Percentiles rank a stretch among this genome's conserved stretches.
phyloP scores from a whole-genome alignment of 2,329 filamentous ascomycete genomes.

The Colletotrichum sp. region DNA sequence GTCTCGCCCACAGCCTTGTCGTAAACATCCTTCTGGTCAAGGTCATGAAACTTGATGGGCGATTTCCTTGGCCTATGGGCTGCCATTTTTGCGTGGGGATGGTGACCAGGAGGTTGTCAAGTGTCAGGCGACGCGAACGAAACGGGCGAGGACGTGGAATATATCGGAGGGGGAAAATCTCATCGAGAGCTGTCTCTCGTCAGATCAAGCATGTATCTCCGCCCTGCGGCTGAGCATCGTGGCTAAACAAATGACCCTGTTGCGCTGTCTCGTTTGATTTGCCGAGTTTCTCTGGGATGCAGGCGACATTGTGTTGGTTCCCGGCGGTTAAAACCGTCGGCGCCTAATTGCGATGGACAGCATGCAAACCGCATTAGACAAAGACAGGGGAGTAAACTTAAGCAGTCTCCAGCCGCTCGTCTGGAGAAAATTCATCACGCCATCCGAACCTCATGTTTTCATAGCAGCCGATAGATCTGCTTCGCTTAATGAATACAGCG shows the following conservation, averaged over 20 bases:
- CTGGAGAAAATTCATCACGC: background rate
- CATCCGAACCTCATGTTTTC: background rate
- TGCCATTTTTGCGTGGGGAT: background rate
- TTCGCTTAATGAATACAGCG: background rate
- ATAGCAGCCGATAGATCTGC: background rate
- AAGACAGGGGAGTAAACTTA: background rate
- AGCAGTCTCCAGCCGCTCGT: background rate
- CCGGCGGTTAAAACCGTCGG: background rate
- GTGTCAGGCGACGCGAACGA: background rate
- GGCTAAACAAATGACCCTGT: background rate
- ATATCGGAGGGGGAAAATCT: background rate
- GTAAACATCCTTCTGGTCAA: slow-evolving; percentile 57
- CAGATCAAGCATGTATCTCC: background rate
- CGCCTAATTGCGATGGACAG: background rate
- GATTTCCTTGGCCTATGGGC: background rate
- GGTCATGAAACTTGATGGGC: slow-evolving; percentile 49
- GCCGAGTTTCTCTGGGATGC: background rate
- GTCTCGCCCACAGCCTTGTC: slow-evolving; percentile 45
- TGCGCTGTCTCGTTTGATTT: background rate
- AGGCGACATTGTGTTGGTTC: background rate
- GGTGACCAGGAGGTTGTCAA: background rate
- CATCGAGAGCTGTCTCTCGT: background rate
- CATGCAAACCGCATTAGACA: background rate
- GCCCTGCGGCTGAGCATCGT: background rate
- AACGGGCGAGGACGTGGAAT: background rate